Percentiles rank a stretch among this genome's conserved stretches.
Conservation (phyloP, 441 rosid species). For the Pelargonium myrrhifolium region DNA sequence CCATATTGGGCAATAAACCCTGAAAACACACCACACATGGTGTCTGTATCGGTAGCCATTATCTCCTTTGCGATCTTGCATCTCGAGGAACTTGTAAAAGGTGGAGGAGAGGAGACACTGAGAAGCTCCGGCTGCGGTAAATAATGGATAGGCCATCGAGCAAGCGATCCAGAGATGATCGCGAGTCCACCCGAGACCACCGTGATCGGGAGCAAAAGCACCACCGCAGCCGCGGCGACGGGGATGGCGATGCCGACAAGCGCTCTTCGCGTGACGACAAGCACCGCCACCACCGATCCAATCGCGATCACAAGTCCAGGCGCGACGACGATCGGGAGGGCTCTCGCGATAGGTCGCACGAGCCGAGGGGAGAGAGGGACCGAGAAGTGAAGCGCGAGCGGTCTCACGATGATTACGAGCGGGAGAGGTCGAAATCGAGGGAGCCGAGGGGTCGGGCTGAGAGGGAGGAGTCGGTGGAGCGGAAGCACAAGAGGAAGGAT, state of each 20-base stretch:
- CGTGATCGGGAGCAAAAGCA: constrained; percentile 27
- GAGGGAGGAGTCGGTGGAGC: constrained; percentile 18
- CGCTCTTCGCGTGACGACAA: constrained; percentile 31
- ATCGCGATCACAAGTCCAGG: constrained; percentile 26
- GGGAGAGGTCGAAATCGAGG: constrained; percentile 9
- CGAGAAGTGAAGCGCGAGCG: constrained; percentile 29
- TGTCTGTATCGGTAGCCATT: not conserved
- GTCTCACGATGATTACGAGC: constrained; percentile 20
- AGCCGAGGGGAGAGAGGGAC: constrained; percentile 23
- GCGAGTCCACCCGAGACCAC: constrained; percentile 26
- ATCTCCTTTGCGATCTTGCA: not conserved
- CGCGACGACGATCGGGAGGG: constrained; percentile 4
- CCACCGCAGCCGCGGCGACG: constrained; percentile 24
- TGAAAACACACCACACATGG: not conserved
- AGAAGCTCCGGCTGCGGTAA: not conserved
- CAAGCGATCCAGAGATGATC: constrained; percentile 46
- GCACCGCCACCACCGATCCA: constrained; percentile 32
- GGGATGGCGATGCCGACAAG: constrained; percentile 12
- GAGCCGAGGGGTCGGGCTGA: constrained; percentile 12
- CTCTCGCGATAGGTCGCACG: constrained; percentile 31
- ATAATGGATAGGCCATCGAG: constrained; percentile 45
- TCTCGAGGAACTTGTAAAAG: not conserved
- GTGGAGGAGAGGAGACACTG: too few relatives aligned
- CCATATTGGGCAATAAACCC: not conserved
- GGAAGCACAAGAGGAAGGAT: constrained; percentile 43